Evolutionary conservation across 1,139 yeast genomes (phyloP).

Genomic region (Candida freyschussii): DNA sequence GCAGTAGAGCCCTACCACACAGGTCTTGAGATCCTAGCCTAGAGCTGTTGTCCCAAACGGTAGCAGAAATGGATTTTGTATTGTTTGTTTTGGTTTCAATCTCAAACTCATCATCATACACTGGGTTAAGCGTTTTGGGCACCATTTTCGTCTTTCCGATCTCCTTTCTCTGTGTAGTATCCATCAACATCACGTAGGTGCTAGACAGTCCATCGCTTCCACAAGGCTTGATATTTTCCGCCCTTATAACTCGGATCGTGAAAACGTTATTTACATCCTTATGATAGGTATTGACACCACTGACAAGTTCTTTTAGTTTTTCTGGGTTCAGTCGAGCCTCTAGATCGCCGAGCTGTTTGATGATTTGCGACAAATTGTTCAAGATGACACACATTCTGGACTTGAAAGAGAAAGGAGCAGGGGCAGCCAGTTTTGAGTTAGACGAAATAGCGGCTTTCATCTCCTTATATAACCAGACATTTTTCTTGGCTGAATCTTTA

Average conservation of each 20-base stretch:
- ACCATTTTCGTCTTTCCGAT: conserved; percentile 71
- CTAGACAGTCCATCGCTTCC: conserved; percentile 52
- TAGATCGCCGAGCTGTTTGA: conserved; percentile 50
- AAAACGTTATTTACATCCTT: conserved; percentile 50
- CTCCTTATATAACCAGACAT: conserved; percentile 41
- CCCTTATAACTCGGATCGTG: conserved; percentile 61
- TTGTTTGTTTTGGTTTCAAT: conserved; percentile 36
- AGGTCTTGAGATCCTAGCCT: conserved; percentile 52
- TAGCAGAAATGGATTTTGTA: conserved; percentile 43
- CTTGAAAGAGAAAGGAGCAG: conserved; percentile 58
- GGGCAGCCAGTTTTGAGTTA: conserved; percentile 33
- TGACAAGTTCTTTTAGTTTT: conserved; percentile 44
- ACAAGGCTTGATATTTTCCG: conserved; percentile 60
- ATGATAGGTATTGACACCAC: conserved; percentile 28
- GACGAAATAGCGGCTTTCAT: conserved; percentile 42
- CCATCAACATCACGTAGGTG: conserved; percentile 66
- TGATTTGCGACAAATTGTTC: conserved; percentile 63
- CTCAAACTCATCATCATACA: conserved; percentile 89
- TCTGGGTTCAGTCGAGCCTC: conserved; percentile 66
- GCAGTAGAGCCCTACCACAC: conserved; percentile 63
- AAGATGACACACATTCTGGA: conserved; percentile 69
- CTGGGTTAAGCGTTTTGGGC: conserved; percentile 61
- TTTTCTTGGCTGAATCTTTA: conserved; percentile 22
- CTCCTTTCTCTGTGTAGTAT: conserved; percentile 50
- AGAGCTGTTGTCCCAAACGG: conserved; percentile 69